Percentiles rank a stretch among this genome's conserved stretches.
Conservation (phyloP, 345 rosid species). For the Balakata baccata region DNA sequence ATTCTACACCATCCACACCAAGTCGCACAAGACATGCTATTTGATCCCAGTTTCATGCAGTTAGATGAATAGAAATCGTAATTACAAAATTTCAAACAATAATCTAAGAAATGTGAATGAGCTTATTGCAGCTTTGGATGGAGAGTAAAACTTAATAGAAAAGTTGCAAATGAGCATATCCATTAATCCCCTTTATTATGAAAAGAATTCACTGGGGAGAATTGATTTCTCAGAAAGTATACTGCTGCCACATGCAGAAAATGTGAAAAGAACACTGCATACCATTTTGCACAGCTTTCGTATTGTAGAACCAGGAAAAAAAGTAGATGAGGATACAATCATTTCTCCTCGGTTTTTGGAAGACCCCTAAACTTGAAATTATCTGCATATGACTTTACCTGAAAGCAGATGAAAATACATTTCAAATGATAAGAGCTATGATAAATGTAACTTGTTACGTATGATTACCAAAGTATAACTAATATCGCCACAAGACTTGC, state of each 20-base stretch:
- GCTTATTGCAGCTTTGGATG: neutral
- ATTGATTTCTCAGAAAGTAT: neutral
- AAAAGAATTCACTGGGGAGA: neutral
- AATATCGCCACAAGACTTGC: neutral
- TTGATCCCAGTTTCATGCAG: neutral
- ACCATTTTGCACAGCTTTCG: constrained; percentile 6
- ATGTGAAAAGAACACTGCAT: constrained; percentile 20
- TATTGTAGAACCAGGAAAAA: constrained; percentile 3
- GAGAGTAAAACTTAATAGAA: neutral
- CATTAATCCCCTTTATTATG: constrained; percentile 14
- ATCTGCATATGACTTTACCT: constrained; percentile 30
- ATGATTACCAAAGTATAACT: too few relatives aligned
- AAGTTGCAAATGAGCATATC: neutral
- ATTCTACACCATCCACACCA: too few relatives aligned
- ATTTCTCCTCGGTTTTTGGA: constrained; percentile 33
- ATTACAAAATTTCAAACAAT: neutral
- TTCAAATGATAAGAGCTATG: neutral
- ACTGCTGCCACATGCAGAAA: constrained; percentile 9
- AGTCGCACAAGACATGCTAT: too few relatives aligned
- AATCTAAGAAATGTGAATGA: neutral
- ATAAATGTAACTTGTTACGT: neutral
- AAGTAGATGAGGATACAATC: constrained; percentile 14
- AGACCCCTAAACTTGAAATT: constrained; percentile 33
- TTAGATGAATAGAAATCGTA: neutral
- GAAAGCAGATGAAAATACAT: constrained; percentile 7